These are phyloP conservation scores for Sarocladium oryzae DNA, from an alignment of 2,329 filamentous ascomycete species.

Conservation along the genomic window DNA sequence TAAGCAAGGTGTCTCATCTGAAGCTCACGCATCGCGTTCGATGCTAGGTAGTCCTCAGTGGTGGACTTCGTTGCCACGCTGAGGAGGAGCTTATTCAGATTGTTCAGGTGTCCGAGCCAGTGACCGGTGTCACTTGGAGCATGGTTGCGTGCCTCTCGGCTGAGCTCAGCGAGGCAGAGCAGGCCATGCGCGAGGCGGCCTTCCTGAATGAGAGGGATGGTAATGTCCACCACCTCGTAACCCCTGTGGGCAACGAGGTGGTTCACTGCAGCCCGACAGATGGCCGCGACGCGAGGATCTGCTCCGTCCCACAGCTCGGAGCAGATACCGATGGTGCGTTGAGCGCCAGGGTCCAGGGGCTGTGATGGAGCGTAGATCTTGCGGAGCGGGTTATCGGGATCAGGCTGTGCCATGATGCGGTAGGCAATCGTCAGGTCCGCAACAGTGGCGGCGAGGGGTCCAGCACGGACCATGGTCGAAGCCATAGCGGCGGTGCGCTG, in stretches of 20 bases:
- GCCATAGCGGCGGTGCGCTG: constrained; percentile 56
- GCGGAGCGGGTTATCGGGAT: constrained; percentile 56
- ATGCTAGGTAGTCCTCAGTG: constrained; percentile 63
- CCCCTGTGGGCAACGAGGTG: constrained; percentile 45
- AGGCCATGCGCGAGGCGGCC: constrained; percentile 71
- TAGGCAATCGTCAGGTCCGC: constrained; percentile 78
- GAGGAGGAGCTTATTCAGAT: constrained; percentile 65
- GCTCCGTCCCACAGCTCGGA: constrained; percentile 44
- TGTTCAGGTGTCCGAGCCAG: constrained; percentile 51
- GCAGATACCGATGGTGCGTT: constrained; percentile 66
- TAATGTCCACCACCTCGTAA: constrained; percentile 51
- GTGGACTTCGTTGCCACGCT: constrained; percentile 57
- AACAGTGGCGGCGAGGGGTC: constrained; percentile 70
- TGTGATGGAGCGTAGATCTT: constrained; percentile 55
- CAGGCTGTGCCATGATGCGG: constrained; percentile 67
- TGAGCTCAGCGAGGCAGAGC: constrained; percentile 69
- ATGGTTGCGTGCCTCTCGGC: constrained; percentile 37
- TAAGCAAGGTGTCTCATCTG: constrained; percentile 73
- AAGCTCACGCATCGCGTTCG: constrained; percentile 65
- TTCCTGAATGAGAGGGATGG: constrained; percentile 60
- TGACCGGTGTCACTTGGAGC: constrained; percentile 34
- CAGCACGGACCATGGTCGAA: constrained; percentile 52
- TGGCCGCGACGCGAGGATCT: constrained; percentile 53
- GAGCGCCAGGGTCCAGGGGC: constrained; percentile 32
- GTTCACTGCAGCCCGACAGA: constrained; percentile 57